phyloP scores from a whole-genome alignment of 2,329 filamentous ascomycete species.

The Arthroderma uncinatum region DNA sequence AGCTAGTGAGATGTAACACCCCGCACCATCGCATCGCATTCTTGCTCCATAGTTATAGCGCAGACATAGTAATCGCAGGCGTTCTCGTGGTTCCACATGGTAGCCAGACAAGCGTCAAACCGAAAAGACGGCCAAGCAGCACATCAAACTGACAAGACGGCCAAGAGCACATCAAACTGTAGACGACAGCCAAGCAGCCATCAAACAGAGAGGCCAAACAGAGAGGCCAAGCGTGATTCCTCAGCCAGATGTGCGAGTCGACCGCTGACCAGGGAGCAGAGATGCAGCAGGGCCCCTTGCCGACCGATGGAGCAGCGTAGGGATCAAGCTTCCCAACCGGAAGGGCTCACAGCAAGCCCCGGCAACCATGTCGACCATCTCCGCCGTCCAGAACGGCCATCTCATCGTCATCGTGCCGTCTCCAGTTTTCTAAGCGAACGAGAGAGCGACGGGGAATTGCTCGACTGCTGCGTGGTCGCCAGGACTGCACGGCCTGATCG shows the following conservation, averaged over 20 bases:
- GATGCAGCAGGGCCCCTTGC: not conserved
- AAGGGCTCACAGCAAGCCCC: constrained; percentile 1
- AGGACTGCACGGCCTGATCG: constrained; percentile 1
- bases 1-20: not conserved
- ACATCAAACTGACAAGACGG: not conserved
- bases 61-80: not conserved
- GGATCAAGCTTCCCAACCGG: constrained; percentile 5
- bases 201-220: not conserved
- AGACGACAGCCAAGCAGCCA: no score
- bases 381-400: not conserved
- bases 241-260: no score
- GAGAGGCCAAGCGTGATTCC: not conserved
- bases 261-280: no score
- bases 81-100: not conserved
- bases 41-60: not conserved
- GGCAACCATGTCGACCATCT: not conserved
- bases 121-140: no score
- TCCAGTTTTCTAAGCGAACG: constrained; percentile 2
- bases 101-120: not conserved
- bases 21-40: not conserved
- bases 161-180: not conserved
- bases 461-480: not conserved
- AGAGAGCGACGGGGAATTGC: not conserved
- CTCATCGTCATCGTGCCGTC: not conserved
- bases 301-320: not conserved